Evolutionary conservation across 2,329 filamentous ascomycete genomes (phyloP).

Genomic region (Knufia fluminis): DNA sequence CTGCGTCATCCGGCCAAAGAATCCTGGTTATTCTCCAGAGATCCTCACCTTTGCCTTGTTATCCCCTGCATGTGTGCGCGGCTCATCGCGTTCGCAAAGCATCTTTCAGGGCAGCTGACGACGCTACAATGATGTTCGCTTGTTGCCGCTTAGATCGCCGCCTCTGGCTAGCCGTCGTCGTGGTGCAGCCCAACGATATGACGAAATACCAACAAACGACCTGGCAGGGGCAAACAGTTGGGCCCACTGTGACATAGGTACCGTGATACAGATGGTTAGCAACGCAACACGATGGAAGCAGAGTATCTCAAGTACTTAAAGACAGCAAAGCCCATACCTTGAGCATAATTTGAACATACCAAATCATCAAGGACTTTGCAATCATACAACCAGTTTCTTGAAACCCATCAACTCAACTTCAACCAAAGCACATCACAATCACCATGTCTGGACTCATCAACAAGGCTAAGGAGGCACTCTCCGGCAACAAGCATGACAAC

Average conservation of each 20-base stretch:
- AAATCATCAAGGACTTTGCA: too few relatives aligned
- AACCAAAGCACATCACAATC: slow-evolving; percentile 11
- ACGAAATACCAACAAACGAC: background rate
- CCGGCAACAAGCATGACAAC: slow-evolving; percentile 24
- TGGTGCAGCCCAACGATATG: background rate
- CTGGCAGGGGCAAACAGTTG: too few relatives aligned
- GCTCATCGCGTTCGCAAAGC: background rate
- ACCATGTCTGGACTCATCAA: slow-evolving; percentile 39
- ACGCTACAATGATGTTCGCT: background rate
- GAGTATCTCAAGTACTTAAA: background rate
- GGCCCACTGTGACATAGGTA: background rate
- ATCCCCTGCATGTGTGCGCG: background rate
- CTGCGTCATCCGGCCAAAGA: background rate
- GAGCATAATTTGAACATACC: background rate
- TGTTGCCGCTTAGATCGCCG: too few relatives aligned
- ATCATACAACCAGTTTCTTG: background rate
- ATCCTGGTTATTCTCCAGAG: too few relatives aligned
- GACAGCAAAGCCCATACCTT: background rate
- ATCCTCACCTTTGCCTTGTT: background rate
- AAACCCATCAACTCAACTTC: background rate
- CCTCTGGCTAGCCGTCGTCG: background rate
- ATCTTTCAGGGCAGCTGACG: background rate
- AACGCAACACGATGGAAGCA: background rate
- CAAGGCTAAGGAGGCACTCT: slow-evolving; percentile 41
- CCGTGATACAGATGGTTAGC: background rate